Evolutionary conservation across 495 filamentous ascomycete genomes (phyloP), one percentile per base, ranked within the genome.

Genomic region (Daldinia loculata): DNA sequence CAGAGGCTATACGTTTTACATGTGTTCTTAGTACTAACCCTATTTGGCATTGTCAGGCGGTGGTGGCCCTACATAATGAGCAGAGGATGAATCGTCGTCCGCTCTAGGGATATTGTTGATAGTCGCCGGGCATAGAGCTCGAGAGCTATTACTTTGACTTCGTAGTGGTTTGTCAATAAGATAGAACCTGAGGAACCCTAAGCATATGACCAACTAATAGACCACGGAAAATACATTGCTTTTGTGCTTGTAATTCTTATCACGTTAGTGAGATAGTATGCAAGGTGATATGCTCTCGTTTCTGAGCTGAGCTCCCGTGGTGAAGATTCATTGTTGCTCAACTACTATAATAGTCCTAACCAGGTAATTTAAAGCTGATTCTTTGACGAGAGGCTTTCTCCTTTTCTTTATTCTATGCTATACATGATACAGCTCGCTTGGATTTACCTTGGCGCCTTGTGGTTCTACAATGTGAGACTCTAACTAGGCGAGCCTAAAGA

Each of bases 161-260:
- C 11, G 34, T 53, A 22, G 34, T 38, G 53, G 50, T 60, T 29
- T 3, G 63, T 43, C 43, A 50, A 51, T 8, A 43, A 17, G 48
- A 52, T 56, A 53, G 52, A 38, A 57, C 50, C 32, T 30, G 56
- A 61, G 41, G 57, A 41, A 14, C 32, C 32, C 56, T 51, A 62
- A 24, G 52, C 58, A 62, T 56, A 68, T 56, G 32, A 29, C n/a
- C 39, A 41, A 53, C 34, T 17, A 65, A 29, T 57, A 69, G 41
- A 65, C 38, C 9, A 51, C 56, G 51, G 51, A 61, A 27, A 72
- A 72, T 72, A 60, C 56, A 65, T 65, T 72, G 43, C 56, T 65
- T 64, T 66, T 19, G 30, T 56, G 60, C 22, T 56, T 56, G 50
- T 57, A 48, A 27, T 24, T 36, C 14, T n/a, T 19, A 24, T 30